phyloP scores from a whole-genome alignment of 2,329 filamentous ascomycete genomes.

The Diaporthe ilicicola region DNA sequence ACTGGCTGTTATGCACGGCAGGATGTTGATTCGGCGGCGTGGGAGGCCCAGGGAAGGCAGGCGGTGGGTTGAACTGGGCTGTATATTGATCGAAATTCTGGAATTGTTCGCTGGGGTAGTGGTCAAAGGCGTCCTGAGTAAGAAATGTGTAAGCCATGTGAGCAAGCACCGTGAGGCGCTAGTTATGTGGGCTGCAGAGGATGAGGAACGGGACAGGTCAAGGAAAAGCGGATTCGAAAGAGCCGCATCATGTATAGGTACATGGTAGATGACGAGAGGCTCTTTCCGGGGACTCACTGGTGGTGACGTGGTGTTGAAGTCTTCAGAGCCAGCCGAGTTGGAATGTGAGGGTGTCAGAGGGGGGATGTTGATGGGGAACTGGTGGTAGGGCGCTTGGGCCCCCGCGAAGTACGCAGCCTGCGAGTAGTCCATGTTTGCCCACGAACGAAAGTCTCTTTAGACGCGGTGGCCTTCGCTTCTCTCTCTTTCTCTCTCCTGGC shows the following conservation, averaged over 20 bases:
- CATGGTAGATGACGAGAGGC: neutral
- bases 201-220: slow-evolving; percentile 36
- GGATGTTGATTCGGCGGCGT: slow-evolving; percentile 57
- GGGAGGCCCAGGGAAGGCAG: slow-evolving; percentile 56
- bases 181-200: slow-evolving; percentile 36
- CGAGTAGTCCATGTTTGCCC: slow-evolving; percentile 59
- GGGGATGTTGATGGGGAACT: slow-evolving; percentile 60
- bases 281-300: slow-evolving; percentile 54
- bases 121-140: slow-evolving; percentile 60
- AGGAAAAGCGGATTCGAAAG: slow-evolving; percentile 19
- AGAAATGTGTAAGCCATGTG: slow-evolving; percentile 44
- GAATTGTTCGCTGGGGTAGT: slow-evolving; percentile 58
- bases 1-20: slow-evolving; percentile 38
- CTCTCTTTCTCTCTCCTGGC: neutral
- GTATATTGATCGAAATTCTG: slow-evolving; percentile 55
- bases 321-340: slow-evolving; percentile 62
- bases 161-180: slow-evolving; percentile 38
- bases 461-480: neutral
- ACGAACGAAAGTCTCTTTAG: neutral
- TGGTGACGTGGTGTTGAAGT: slow-evolving; percentile 63
- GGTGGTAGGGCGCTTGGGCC: slow-evolving; percentile 53
- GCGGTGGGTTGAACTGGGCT: slow-evolving; percentile 50
- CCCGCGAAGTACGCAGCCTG: slow-evolving; percentile 58
- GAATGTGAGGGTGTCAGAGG: slow-evolving; percentile 65
- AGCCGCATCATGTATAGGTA: slow-evolving; percentile 27